Conservation (phyloP, 1,284 basidiomycete genomes). For the Microbotryomycetes sp. region DNA sequence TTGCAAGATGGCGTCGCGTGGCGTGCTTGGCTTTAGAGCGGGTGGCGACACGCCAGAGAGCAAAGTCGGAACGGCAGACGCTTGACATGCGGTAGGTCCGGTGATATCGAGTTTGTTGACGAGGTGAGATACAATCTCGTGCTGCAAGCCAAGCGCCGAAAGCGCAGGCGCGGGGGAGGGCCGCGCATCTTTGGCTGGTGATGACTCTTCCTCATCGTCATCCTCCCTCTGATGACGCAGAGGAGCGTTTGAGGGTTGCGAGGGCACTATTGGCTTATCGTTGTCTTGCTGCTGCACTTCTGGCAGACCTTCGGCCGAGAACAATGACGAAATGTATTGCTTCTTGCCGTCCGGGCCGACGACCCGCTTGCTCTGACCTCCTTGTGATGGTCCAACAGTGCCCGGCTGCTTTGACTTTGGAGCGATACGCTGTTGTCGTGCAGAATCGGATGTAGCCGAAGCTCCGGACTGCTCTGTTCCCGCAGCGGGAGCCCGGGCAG, state of each 20-base stretch:
- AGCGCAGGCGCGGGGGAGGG: constrained; percentile 38
- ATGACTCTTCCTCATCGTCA: constrained; percentile 36
- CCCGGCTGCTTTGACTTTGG: neutral
- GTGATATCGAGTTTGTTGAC: constrained; percentile 67
- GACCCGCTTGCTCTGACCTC: neutral
- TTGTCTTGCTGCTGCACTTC: neutral
- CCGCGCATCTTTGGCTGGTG: constrained; percentile 44
- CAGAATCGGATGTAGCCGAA: neutral
- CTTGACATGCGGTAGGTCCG: constrained; percentile 87
- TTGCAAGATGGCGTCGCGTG: constrained; percentile 88
- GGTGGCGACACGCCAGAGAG: constrained; percentile 43
- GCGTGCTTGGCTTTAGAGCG: constrained; percentile 38
- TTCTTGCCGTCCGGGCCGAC: constrained; percentile 36
- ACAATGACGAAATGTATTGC: constrained; percentile 84
- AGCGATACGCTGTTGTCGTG: neutral
- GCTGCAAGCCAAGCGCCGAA: constrained; percentile 60
- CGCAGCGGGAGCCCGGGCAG: neutral
- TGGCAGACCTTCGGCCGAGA: constrained; percentile 53
- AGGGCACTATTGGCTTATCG: constrained; percentile 11
- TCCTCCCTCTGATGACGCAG: constrained; percentile 40
- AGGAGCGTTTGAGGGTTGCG: constrained; percentile 48
- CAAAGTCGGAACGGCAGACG: constrained; percentile 67
- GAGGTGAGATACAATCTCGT: constrained; percentile 72
- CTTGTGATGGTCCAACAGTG: neutral
- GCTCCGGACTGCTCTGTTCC: neutral